These are phyloP conservation scores for Phaeosphaeriaceae sp. DNA, from an alignment of 2,329 filamentous ascomycete genomes.

Conservation along the genomic window DNA sequence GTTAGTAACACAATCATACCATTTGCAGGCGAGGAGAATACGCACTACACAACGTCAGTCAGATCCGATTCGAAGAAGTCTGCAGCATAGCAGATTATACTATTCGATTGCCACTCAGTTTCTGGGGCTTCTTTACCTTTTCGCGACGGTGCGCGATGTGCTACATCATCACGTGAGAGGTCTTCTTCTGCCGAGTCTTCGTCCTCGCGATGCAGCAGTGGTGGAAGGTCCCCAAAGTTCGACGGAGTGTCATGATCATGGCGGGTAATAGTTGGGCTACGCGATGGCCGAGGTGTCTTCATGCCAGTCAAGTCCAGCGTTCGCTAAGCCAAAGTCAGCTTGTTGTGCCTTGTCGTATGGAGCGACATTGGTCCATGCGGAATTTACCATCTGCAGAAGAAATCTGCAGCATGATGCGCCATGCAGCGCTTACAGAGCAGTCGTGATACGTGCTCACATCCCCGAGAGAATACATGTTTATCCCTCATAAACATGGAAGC, in stretches of 20 bases:
- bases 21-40: too few species aligned
- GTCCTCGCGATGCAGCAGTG: conserved; percentile 7
- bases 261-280: conserved; percentile 22
- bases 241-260: conserved; percentile 17
- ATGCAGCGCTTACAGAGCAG: background rate
- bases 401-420: background rate
- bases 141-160: conserved; percentile 15
- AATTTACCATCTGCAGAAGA: background rate
- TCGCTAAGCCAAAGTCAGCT: conserved; percentile 22
- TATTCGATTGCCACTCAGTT: too few species aligned
- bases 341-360: background rate
- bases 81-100: too few species aligned
- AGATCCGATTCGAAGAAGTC: too few species aligned
- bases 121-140: too few species aligned
- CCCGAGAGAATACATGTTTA: too few species aligned
- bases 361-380: background rate
- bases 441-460: background rate
- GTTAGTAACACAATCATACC: too few species aligned
- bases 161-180: conserved; percentile 1
- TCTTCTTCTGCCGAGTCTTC: conserved; percentile 8
- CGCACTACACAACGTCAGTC: too few species aligned
- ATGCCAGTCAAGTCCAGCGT: conserved; percentile 35
- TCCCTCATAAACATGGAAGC: background rate
- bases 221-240: conserved; percentile 10
- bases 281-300: conserved; percentile 30